Conservation (phyloP, 164 flowering plant genomes). For the Stephania cephalantha region DNA sequence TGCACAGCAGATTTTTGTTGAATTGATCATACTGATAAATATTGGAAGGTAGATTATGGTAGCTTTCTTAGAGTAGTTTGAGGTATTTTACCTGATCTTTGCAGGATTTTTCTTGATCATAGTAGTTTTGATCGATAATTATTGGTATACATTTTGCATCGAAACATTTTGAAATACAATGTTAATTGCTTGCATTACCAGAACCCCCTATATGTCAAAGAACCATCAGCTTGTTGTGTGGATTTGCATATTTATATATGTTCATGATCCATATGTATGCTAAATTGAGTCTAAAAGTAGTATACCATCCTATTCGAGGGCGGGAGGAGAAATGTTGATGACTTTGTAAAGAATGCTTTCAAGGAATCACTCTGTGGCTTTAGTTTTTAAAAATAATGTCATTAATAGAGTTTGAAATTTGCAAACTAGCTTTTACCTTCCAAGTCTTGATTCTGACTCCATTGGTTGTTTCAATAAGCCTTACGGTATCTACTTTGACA, state of each 20-base stretch:
- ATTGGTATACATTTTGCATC: slow-evolving; percentile 44
- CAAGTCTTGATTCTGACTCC: slow-evolving; percentile 63
- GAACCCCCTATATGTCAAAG: slow-evolving; percentile 40
- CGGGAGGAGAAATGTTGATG: too few species aligned
- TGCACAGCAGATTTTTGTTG: slow-evolving; percentile 38
- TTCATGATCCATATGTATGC: too few species aligned
- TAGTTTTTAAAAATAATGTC: too few species aligned
- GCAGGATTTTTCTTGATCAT: slow-evolving; percentile 41
- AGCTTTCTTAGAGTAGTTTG: too few species aligned
- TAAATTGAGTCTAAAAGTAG: too few species aligned
- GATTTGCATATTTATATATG: too few species aligned
- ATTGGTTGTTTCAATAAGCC: slow-evolving; percentile 42
- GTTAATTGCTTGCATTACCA: slow-evolving; percentile 39
- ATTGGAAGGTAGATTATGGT: background rate
- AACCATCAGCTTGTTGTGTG: background rate
- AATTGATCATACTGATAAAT: background rate
- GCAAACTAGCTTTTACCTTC: slow-evolving; percentile 24
- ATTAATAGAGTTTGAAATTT: too few species aligned
- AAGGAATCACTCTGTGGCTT: too few species aligned
- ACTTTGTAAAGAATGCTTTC: too few species aligned
- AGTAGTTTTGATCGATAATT: slow-evolving; percentile 51
- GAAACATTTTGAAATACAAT: slow-evolving; percentile 33
- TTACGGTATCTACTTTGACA: slow-evolving; percentile 38
- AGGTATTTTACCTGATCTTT: slow-evolving; percentile 28
- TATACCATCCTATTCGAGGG: too few species aligned